Conservation (phyloP, 495 filamentous ascomycete species). For the Aspergillus ostianus region DNA sequence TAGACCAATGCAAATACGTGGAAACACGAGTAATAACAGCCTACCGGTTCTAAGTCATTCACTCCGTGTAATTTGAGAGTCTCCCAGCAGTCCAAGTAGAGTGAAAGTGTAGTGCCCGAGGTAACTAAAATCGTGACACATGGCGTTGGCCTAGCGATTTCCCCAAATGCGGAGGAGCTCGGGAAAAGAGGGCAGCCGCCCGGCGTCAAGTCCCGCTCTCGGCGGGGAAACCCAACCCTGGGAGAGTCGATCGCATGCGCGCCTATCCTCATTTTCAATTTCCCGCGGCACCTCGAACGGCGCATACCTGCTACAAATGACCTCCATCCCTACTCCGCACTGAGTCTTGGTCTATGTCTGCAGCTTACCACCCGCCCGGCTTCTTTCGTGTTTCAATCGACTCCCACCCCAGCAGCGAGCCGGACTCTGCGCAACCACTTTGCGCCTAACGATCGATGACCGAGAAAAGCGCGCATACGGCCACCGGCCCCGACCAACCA, state of each 20-base stretch:
- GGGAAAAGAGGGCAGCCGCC: conserved; percentile 21
- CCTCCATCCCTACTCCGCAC: conserved; percentile 3
- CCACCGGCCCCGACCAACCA: conserved; percentile 26
- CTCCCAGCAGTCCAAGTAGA: background rate
- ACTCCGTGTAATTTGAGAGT: too few species aligned
- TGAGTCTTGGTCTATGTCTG: conserved; percentile 26
- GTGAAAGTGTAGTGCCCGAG: background rate
- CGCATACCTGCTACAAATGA: conserved; percentile 6
- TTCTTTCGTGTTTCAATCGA: conserved; percentile 13
- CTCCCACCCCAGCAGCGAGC: conserved; percentile 21
- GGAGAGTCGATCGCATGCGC: conserved; percentile 30
- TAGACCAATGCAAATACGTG: too few species aligned
- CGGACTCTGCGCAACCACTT: conserved; percentile 32
- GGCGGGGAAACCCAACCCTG: conserved; percentile 26
- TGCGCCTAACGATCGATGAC: conserved; percentile 38
- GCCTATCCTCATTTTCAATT: conserved; percentile 22
- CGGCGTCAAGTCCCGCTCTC: conserved; percentile 20
- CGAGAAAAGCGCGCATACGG: conserved; percentile 34
- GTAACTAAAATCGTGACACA: background rate
- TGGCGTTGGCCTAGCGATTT: background rate
- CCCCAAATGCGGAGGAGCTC: conserved; percentile 39
- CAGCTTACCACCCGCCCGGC: conserved; percentile 19
- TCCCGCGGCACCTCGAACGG: conserved; percentile 16
- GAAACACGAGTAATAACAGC: too few species aligned
- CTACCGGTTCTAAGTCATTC: too few species aligned